Evolutionary conservation across 306 rosid species (phyloP), one percentile per base, ranked within the genome.

Genomic region (Sicyos edulis): DNA sequence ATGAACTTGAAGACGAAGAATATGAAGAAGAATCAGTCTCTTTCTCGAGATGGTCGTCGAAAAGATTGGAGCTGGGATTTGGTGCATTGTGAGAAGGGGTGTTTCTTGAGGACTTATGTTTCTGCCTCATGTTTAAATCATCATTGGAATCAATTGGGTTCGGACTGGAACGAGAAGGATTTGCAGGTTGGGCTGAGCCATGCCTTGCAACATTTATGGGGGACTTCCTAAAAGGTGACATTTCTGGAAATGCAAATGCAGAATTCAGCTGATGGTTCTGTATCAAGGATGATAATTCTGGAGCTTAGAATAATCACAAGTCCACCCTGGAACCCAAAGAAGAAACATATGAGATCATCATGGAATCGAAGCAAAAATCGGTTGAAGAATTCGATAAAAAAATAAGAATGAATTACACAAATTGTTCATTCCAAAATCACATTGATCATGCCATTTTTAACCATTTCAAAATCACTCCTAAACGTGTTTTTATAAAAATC

Each of bases 41-140:
- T 50, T 76, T 75, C 55, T 72, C 88, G 54, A 78, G 81, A 76
- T 81, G 71, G 29, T 85, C 89, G 45, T 86, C 89, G 69, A 88
- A 91, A 69, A 91, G 97, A 61, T 88, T 91, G 69, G 92, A 73
- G 76, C 79, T 79, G 24, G 81, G 80, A 56, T 82, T 83, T 54
- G 78, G 80, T 1, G 80, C 78, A 7, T 51, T 55, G 9, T 73
- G 54, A 58, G 76, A 20, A 22, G 56, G 15, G 29, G 67, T 45
- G 64, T 6, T 42, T 73, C 68, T 58, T 22, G 76, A 44, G 68
- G 76, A 24, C 19, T 55, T 54, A 10, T 56, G 54, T 13, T 22
- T 73, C 4, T 56, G 45, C 24, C 10, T 73, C 56, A 45, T 73
- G 55, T 73, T 40, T 22, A 45, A 10, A 40, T 55, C n/a, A 8